Percentiles rank a stretch among this genome's conserved stretches.
Conservation (phyloP, 768 basidiomycete species). For the Tricholoma terreum region DNA sequence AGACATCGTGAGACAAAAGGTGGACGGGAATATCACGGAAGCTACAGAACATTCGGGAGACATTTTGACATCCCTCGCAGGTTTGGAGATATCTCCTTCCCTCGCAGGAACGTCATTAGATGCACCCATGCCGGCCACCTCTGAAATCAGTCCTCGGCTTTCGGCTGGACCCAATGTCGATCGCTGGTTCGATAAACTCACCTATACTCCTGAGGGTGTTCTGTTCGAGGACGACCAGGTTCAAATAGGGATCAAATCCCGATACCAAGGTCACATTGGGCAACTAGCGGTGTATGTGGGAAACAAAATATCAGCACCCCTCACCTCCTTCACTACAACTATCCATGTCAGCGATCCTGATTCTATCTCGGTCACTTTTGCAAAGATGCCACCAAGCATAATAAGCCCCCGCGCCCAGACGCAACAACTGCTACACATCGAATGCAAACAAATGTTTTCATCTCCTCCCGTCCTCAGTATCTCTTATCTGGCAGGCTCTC, state of each 20-base stretch:
- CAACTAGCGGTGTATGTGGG: slow-evolving; percentile 94
- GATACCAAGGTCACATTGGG: slow-evolving; percentile 92
- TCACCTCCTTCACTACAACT: slow-evolving; percentile 87
- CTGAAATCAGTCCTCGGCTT: slow-evolving; percentile 47
- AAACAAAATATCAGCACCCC: slow-evolving; percentile 88
- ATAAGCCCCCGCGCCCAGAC: slow-evolving; percentile 84
- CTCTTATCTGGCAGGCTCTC: slow-evolving; percentile 90
- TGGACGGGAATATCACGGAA: slow-evolving; percentile 30
- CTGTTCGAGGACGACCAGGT: slow-evolving; percentile 95
- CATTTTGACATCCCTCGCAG: slow-evolving; percentile 72
- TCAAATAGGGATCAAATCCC: slow-evolving; percentile 94
- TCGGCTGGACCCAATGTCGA: slow-evolving; percentile 72
- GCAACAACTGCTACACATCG: slow-evolving; percentile 90
- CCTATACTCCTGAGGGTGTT: slow-evolving; percentile 78
- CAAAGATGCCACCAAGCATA: slow-evolving; percentile 84
- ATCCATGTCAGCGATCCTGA: slow-evolving; percentile 71
- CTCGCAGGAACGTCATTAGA: slow-evolving; percentile 1
- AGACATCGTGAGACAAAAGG: slow-evolving; percentile 55
- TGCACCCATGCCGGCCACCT: slow-evolving; percentile 5
- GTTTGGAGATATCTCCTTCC: slow-evolving; percentile 64
- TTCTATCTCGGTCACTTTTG: slow-evolving; percentile 78
- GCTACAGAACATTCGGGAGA: slow-evolving; percentile 40
- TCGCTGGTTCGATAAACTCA: slow-evolving; percentile 86
- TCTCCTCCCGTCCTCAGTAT: slow-evolving; percentile 76
- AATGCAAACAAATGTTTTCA: slow-evolving; percentile 87